Evolutionary conservation across 306 rosid species (phyloP).

Genomic region (Spatholobus suberectus): DNA sequence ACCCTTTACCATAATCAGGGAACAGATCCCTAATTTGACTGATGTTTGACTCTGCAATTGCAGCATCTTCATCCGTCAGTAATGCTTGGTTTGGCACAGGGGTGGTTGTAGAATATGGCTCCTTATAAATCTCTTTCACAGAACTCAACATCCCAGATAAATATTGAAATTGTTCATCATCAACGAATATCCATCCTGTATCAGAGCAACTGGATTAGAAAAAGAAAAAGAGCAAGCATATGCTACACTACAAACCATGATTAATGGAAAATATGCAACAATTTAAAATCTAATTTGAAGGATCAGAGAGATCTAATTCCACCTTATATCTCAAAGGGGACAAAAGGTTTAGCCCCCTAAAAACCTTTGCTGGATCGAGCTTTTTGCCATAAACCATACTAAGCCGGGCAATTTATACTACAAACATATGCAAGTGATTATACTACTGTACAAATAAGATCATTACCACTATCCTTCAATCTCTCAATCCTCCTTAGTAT

Average conservation of each 20-base stretch:
- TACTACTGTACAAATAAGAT: constrained; percentile 3
- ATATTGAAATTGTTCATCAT: constrained; percentile 76
- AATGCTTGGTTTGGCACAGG: constrained; percentile 47
- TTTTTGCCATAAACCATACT: neutral
- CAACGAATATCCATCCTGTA: constrained; percentile 94
- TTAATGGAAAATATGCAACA: constrained; percentile 8
- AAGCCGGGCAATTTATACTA: neutral
- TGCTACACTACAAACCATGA: neutral
- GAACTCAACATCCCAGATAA: constrained; percentile 65
- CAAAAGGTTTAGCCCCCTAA: neutral
- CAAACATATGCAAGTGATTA: constrained; percentile 33
- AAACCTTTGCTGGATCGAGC: constrained; percentile 1
- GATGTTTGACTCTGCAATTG: constrained; percentile 79
- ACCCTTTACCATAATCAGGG: constrained; percentile 94
- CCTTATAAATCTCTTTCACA: constrained; percentile 49
- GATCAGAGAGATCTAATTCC: constrained; percentile 35
- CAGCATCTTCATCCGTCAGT: constrained; percentile 74
- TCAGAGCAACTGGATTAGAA: constrained; percentile 35
- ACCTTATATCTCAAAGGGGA: constrained; percentile 3
- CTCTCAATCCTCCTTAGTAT: constrained; percentile 61
- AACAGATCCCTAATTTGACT: constrained; percentile 93
- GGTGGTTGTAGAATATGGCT: constrained; percentile 37
- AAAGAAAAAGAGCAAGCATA: constrained; percentile 28
- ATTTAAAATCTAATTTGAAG: neutral
- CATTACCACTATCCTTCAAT: constrained; percentile 66